Conservation (phyloP, 2,329 filamentous ascomycete genomes). For the Hymenoscyphus fructigenus region DNA sequence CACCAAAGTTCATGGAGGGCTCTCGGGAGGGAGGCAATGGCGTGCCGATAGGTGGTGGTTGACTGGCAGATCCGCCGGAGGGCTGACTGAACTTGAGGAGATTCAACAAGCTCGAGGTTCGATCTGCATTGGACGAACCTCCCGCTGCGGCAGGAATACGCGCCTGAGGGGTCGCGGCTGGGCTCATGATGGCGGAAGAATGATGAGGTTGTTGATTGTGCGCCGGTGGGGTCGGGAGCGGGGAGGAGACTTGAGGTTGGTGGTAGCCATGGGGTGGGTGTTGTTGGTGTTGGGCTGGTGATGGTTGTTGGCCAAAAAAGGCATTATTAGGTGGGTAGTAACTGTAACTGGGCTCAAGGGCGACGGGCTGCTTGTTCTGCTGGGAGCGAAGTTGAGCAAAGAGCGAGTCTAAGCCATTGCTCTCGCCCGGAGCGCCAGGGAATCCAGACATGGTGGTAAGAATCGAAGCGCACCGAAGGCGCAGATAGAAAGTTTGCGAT, state of each 20-base stretch:
- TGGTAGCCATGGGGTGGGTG: slow-evolving; percentile 43
- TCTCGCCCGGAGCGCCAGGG: slow-evolving; percentile 30
- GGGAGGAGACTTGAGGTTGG: slow-evolving; percentile 57
- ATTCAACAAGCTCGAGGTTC: slow-evolving; percentile 59
- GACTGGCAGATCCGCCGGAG: slow-evolving; percentile 31
- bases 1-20: slow-evolving; percentile 27
- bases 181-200: slow-evolving; percentile 57
- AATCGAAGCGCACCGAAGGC: slow-evolving; percentile 34
- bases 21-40: slow-evolving; percentile 34
- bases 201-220: slow-evolving; percentile 55
- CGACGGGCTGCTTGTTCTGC: slow-evolving; percentile 29
- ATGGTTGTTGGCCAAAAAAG: slow-evolving; percentile 33
- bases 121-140: slow-evolving; percentile 43
- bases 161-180: slow-evolving; percentile 45
- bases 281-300: slow-evolving; percentile 26
- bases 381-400: slow-evolving; percentile 37
- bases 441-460: slow-evolving; percentile 38
- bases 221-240: slow-evolving; percentile 55
- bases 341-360: slow-evolving; percentile 33
- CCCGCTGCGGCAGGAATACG: slow-evolving; percentile 38
- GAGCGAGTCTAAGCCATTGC: slow-evolving; percentile 35
- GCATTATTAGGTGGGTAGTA: slow-evolving; percentile 31
- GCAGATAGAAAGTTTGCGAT: slow-evolving; percentile 31
- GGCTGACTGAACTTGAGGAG: slow-evolving; percentile 63
- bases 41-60: slow-evolving; percentile 32